Evolutionary conservation across 495 filamentous ascomycete species (phyloP), one percentile per base, ranked within the genome.

Genomic region (Lichina pygmaea): DNA sequence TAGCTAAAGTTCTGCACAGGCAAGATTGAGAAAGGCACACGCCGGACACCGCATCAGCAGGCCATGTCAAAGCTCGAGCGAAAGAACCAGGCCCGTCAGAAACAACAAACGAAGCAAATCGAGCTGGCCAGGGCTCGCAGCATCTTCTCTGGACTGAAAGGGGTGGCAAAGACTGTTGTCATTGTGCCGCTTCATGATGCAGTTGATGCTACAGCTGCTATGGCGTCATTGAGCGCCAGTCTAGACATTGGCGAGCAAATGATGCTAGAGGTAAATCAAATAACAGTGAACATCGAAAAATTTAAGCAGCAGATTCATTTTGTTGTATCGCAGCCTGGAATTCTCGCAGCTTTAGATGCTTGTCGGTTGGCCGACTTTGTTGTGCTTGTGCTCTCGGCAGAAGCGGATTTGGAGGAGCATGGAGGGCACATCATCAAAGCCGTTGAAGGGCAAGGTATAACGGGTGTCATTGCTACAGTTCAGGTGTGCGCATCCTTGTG

Each of bases 61-160:
- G 68, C 92, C 57, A 91, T 92, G 81, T 92, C 86, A 34, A 97
- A 93, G 62, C 65, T 97, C 58, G 83, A 92, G 61, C 78, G 89
- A 34, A 71, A 81, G 54, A 93, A 97, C 60, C 82, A 86, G 63
- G 79, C 81, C 42, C 83, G 83, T 53, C 89, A 97, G 63, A 72
- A 72, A 55, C 78, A 84, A 51, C 66, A 71, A 50, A 61, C 70
- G 50, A 93, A 94, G 60, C 75, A 85, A 48, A 73, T 73, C 49
- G 80, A 89, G 52, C 76, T 83, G 53, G 62, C 71, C 42, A 77
- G 75, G 41, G 75, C 79, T 34, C 71, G 68, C 0, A 84, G 73
- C 40, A 63, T 97, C 8, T 97, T 97, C 53, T 57, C 71, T 33
- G 89, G 89, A 0, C 74, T 74, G 45, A 75, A 83, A 63, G 83